Evolutionary conservation across 2,329 filamentous ascomycete species (phyloP).

Genomic region (Monosporascus sp.): DNA sequence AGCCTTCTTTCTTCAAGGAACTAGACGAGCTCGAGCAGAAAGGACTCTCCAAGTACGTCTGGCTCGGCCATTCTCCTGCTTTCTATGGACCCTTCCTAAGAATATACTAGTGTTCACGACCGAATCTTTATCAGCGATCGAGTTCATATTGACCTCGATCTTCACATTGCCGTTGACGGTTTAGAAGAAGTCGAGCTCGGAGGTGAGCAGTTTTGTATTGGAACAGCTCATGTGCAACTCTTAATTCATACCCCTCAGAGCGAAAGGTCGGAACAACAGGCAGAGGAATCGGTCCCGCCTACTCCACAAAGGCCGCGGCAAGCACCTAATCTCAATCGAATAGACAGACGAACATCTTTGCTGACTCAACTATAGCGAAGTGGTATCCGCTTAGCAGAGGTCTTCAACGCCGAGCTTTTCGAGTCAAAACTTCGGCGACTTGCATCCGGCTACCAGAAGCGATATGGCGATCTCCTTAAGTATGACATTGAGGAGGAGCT

Average conservation of each 20-base stretch:
- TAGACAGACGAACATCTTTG: too few relatives aligned
- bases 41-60: neutral
- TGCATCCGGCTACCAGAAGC: slow-evolving; percentile 56
- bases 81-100: too few relatives aligned
- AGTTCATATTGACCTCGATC: neutral
- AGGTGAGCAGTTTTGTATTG: too few relatives aligned
- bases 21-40: neutral
- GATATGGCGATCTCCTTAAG: slow-evolving; percentile 61
- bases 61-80: too few relatives aligned
- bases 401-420: slow-evolving; percentile 61
- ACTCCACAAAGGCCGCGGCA: slow-evolving; percentile 56
- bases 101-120: neutral
- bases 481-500: slow-evolving; percentile 68
- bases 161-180: slow-evolving; percentile 8
- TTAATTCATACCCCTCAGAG: neutral
- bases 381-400: slow-evolving; percentile 59
- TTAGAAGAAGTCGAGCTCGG: slow-evolving; percentile 4
- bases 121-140: neutral
- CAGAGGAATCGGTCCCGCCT: slow-evolving; percentile 41
- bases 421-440: slow-evolving; percentile 59
- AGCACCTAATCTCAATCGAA: slow-evolving; percentile 25
- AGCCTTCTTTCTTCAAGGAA: neutral
- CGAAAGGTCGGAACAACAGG: slow-evolving; percentile 37
- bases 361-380: too few relatives aligned
- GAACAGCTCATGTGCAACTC: too few relatives aligned